Percentiles rank a stretch among this genome's conserved stretches.
These are phyloP conservation scores for Phytophthora uliginosa DNA, from an alignment of 352 stramenopile genomes.

Conservation along the genomic window DNA sequence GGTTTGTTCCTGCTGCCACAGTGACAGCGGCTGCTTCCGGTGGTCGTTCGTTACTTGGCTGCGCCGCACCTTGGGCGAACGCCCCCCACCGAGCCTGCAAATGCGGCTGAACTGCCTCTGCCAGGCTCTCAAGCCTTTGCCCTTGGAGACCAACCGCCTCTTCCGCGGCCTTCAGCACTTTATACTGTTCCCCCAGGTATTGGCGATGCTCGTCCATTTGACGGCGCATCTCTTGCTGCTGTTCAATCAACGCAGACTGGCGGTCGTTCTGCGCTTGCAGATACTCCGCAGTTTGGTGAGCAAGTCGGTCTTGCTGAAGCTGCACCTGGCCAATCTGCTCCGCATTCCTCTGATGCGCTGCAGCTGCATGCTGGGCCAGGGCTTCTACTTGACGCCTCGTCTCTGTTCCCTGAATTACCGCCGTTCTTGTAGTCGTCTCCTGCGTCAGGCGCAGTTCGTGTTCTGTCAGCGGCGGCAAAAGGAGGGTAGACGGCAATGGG, in stretches of 20 bases:
- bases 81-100: slow-evolving; percentile 10
- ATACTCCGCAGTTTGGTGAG: too few relatives aligned
- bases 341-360: slow-evolving; percentile 10
- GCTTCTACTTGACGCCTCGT: slow-evolving; percentile 16
- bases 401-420: not conserved
- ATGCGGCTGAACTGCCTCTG: slow-evolving; percentile 9
- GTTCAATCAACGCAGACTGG: slow-evolving; percentile 1
- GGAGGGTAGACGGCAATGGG: not conserved
- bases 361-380: slow-evolving; percentile 20
- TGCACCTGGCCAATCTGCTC: slow-evolving; percentile 18
- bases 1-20: slow-evolving; percentile 12
- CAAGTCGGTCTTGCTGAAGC: slow-evolving; percentile 21
- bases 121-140: slow-evolving; percentile 7
- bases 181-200: slow-evolving; percentile 23
- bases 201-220: slow-evolving; percentile 24
- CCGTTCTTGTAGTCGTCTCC: not conserved
- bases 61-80: slow-evolving; percentile 7
- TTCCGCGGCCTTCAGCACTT: not conserved
- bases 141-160: slow-evolving; percentile 14
- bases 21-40: slow-evolving; percentile 4
- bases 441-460: not conserved
- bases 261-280: slow-evolving; percentile 5
- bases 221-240: slow-evolving; percentile 23
- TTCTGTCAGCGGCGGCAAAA: not conserved
- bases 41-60: not conserved